A percentile compares a stretch with the other conserved stretches of the same genome.
Conservation (phyloP, 2,329 filamentous ascomycete genomes). For the Verticillium longisporum region DNA sequence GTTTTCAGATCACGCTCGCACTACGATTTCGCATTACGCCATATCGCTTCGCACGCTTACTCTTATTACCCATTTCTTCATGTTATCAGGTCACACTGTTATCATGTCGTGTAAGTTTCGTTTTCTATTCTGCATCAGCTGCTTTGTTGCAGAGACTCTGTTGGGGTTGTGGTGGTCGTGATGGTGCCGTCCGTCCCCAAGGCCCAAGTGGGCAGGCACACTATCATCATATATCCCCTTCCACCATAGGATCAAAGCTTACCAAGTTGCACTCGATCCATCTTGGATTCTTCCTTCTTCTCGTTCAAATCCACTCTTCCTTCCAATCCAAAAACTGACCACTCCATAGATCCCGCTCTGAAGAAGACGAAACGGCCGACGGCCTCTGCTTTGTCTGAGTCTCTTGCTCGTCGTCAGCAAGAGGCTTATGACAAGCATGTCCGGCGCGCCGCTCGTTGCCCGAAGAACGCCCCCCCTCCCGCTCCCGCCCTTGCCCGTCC, state of each 20-base stretch:
- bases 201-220: no score
- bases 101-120: not conserved
- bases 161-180: not conserved
- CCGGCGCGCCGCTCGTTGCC: not conserved
- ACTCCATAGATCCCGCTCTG: not conserved
- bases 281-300: not conserved
- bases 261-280: no score
- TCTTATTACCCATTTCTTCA: not conserved
- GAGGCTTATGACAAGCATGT: not conserved
- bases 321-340: not conserved
- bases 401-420: constrained; percentile 1
- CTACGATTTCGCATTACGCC: not conserved
- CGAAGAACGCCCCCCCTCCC: not conserved
- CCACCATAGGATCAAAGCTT: no score
- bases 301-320: not conserved
- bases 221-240: no score
- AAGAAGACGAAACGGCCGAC: not conserved
- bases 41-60: not conserved
- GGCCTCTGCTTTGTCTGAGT: not conserved
- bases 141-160: not conserved
- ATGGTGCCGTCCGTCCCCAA: not conserved
- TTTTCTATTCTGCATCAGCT: not conserved
- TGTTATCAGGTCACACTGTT: not conserved
- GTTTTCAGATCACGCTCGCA: not conserved
- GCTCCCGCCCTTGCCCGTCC: not conserved